Evolutionary conservation across 208 protist genomes (phyloP).

Genomic region (Leishmania amazonensis): DNA sequence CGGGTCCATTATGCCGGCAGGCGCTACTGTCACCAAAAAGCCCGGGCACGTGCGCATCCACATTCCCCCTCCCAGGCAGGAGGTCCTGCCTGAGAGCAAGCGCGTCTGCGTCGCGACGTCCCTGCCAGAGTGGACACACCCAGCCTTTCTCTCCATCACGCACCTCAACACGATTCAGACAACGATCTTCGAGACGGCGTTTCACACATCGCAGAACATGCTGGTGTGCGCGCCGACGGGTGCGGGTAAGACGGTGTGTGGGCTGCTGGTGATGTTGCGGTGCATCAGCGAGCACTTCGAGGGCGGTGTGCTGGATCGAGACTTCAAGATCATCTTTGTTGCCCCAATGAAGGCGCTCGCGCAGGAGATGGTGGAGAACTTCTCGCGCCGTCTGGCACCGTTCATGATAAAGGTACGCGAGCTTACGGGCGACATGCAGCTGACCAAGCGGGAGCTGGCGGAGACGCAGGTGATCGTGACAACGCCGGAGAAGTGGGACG

Average conservation of each 20-base stretch:
- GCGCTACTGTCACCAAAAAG: conserved; percentile 69
- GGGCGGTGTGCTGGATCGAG: conserved; percentile 77
- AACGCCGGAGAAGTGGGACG: conserved; percentile 99
- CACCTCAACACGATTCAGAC: conserved; percentile 97
- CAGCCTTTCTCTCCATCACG: conserved; percentile 89
- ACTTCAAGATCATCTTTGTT: conserved; percentile 99
- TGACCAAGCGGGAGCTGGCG: conserved; percentile 96
- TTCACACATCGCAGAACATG: conserved; percentile 98
- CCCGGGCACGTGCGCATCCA: conserved; percentile 77
- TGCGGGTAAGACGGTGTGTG: conserved; percentile 98
- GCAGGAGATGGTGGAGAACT: conserved; percentile 98
- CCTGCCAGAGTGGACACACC: conserved; percentile 90
- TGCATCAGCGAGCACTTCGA: conserved; percentile 93
- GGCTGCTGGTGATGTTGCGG: conserved; percentile 96
- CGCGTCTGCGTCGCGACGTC: conserved; percentile 81
- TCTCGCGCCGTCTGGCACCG: conserved; percentile 90
- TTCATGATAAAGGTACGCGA: conserved; percentile 95
- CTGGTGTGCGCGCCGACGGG: conserved; percentile 99
- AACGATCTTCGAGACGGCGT: conserved; percentile 95
- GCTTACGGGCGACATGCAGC: conserved; percentile 99
- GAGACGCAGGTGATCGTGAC: conserved; percentile 99
- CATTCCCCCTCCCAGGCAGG: conserved; percentile 77
- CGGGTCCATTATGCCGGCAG: conserved; percentile 65
- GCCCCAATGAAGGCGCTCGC: conserved; percentile 99
- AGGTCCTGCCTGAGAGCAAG: conserved; percentile 72